Evolutionary conservation across 495 filamentous ascomycete species (phyloP).

Genomic region (Penicillium paxilli): DNA sequence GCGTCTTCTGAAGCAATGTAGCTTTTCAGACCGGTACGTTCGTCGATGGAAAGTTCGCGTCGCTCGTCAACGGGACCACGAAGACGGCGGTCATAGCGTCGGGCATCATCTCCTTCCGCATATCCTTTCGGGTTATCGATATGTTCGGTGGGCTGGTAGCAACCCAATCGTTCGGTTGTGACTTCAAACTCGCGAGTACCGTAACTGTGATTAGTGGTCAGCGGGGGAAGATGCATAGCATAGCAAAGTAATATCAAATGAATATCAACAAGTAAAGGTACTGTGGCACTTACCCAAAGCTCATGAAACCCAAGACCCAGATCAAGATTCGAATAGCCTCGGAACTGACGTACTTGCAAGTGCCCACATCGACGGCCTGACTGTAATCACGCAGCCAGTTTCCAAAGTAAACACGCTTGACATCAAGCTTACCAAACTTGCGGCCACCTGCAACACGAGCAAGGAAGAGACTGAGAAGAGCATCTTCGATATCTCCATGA

Average conservation of each 20-base stretch:
- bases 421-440: slow-evolving; percentile 85
- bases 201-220: no score
- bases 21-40: slow-evolving; percentile 74
- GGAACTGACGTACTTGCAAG: slow-evolving; percentile 82
- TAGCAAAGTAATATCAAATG: neutral
- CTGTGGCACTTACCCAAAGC: slow-evolving; percentile 38
- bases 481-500: slow-evolving; percentile 89
- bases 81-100: slow-evolving; percentile 74
- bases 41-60: slow-evolving; percentile 74
- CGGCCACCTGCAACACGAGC: slow-evolving; percentile 75
- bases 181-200: slow-evolving; percentile 93
- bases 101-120: slow-evolving; percentile 81
- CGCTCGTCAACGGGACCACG: slow-evolving; percentile 79
- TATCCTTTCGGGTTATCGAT: slow-evolving; percentile 83
- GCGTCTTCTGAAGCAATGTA: slow-evolving; percentile 83
- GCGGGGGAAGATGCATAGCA: no score
- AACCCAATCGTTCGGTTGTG: slow-evolving; percentile 80
- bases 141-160: slow-evolving; percentile 85
- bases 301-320: slow-evolving; percentile 62
- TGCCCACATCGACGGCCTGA: slow-evolving; percentile 72
- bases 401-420: slow-evolving; percentile 84
- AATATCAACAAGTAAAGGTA: slow-evolving; percentile 41
- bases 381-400: slow-evolving; percentile 88
- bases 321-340: slow-evolving; percentile 86
- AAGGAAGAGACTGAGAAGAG: slow-evolving; percentile 72